phyloP scores from a whole-genome alignment of 2,329 filamentous ascomycete species.

The Trichoderma harzianum region DNA sequence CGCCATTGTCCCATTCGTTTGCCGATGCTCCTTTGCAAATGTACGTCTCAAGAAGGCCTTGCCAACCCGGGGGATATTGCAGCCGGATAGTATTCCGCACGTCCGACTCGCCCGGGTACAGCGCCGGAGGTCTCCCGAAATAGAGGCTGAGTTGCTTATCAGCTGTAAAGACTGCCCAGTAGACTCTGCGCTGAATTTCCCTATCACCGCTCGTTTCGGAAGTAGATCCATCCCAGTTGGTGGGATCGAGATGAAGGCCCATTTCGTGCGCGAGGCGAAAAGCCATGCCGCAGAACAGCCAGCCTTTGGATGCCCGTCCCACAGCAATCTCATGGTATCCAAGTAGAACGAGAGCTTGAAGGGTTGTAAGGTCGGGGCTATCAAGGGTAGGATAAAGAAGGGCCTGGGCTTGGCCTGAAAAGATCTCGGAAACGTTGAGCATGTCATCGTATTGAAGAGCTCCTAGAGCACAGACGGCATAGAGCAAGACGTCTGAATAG shows the following conservation, averaged over 20 bases:
- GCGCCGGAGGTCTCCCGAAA: slow-evolving; percentile 48
- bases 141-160: slow-evolving; percentile 51
- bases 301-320: slow-evolving; percentile 47
- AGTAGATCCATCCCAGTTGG: slow-evolving; percentile 44
- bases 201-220: slow-evolving; percentile 38
- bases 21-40: slow-evolving; percentile 42
- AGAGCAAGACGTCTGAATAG: slow-evolving; percentile 49
- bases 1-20: slow-evolving; percentile 46
- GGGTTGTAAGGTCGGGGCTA: slow-evolving; percentile 44
- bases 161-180: slow-evolving; percentile 49
- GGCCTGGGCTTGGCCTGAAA: slow-evolving; percentile 43
- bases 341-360: slow-evolving; percentile 44
- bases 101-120: slow-evolving; percentile 48
- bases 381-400: slow-evolving; percentile 45
- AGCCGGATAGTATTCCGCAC: slow-evolving; percentile 47
- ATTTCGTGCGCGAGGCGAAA: slow-evolving; percentile 51
- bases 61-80: slow-evolving; percentile 48
- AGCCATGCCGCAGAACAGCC: slow-evolving; percentile 51
- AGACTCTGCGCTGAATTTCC: slow-evolving; percentile 47
- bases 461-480: slow-evolving; percentile 47
- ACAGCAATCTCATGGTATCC: slow-evolving; percentile 47
- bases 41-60: slow-evolving; percentile 46
- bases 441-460: slow-evolving; percentile 44
- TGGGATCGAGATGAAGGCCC: slow-evolving; percentile 50
- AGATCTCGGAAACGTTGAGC: slow-evolving; percentile 39